Evolutionary conservation across 164 flowering plant genomes (phyloP), one percentile per base, ranked within the genome.

Genomic region (Kingdonia uniflora): DNA sequence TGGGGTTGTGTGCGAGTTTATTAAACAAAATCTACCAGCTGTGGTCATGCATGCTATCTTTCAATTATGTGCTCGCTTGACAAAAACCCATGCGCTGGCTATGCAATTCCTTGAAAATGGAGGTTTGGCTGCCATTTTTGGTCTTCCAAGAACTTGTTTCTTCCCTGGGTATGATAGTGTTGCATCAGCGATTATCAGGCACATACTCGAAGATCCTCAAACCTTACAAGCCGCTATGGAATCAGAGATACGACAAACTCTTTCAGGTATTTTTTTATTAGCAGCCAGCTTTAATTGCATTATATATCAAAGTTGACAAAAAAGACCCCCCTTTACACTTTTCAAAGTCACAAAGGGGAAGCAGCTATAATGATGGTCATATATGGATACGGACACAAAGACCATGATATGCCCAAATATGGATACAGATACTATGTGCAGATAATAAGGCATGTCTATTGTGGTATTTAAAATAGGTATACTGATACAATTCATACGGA

Each of bases 141-240:
- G 72, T 69, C 77, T 91, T 55, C 98, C 96, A 23, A 76, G 76
- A 53, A 78, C 72, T 68, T 79, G 87, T 60, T 83, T 81, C 53
- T 85, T 91, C 64, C 81, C 86, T 50, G 96, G 98, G 16, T 85
- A 75, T 77, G 88, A 91, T 54, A 76, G 73, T 54, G 72, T 87
- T 53, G 82, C 85, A 55, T 75, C 98, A 68, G 83, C 86, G 60
- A 91, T 91, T 22, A 58, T 85, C 14, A 66, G 96, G 19, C 98
- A 91, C 69, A 80, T 91, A 50, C 81, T 91, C 63, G 98, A 91
- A 70, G 98, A 91, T 68, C 96, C 96, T 39, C 96, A 85, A 63
- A 87, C 98, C 19, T 72, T 91, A 53, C 98, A 87, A 80, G 74
- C 78, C 51, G 95, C 96, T 17, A 91, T 91, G 96, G 98, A 91